Percentiles rank a stretch among this genome's conserved stretches.
Conservation (phyloP, 2,329 filamentous ascomycete genomes). For the Drechslera avenae region DNA sequence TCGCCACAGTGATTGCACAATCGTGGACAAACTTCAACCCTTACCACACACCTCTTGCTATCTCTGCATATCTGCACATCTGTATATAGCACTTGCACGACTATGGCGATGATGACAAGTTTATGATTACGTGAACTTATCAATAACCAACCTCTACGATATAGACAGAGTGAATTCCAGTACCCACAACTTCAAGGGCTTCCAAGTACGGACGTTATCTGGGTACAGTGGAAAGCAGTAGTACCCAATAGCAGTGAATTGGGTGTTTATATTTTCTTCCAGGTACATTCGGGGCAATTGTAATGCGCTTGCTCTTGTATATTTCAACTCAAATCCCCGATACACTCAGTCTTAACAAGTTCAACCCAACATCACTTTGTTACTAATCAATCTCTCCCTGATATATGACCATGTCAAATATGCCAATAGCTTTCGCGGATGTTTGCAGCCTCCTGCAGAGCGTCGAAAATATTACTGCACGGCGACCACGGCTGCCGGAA, state of each 20-base stretch:
- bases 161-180: no score
- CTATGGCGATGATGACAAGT: slow-evolving; percentile 11
- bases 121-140: not conserved
- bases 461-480: slow-evolving; percentile 59
- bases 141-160: no score
- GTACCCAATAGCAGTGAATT: not conserved
- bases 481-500: slow-evolving; percentile 49
- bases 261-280: not conserved
- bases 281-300: not conserved
- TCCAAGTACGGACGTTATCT: no score
- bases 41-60: not conserved
- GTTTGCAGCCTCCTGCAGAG: slow-evolving; percentile 76
- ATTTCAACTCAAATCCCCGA: not conserved
- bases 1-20: not conserved
- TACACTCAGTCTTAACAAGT: no score
- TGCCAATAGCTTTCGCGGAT: slow-evolving; percentile 71
- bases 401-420: slow-evolving; percentile 34
- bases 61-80: not conserved
- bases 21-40: no score
- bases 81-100: not conserved
- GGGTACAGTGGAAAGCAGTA: not conserved
- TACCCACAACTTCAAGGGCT: no score
- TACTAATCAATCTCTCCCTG: no score
- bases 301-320: not conserved
- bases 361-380: no score